phyloP scores from a whole-genome alignment of 352 stramenopile species.

The Phytophthora europaea region DNA sequence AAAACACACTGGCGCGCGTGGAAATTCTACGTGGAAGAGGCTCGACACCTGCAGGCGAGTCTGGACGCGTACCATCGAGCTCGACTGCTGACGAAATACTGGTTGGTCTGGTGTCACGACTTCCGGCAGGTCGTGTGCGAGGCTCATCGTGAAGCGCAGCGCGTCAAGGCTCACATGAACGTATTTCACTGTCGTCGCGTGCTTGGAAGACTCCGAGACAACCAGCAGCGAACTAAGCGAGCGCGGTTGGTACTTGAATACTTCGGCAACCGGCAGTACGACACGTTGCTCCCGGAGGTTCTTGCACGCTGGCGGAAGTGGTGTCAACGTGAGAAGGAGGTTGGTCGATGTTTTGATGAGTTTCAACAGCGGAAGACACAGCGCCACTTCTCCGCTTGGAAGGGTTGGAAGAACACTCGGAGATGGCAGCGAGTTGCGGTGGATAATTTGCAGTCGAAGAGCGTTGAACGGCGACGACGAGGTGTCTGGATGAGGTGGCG shows the following conservation, averaged over 20 bases:
- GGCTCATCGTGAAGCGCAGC: neutral
- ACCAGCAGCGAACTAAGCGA: conserved; percentile 36
- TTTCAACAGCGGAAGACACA: conserved; percentile 8
- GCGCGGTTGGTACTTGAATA: conserved; percentile 49
- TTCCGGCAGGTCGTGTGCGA: conserved; percentile 31
- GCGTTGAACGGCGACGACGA: conserved; percentile 1
- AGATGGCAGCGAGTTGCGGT: conserved; percentile 32
- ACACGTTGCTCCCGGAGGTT: conserved; percentile 36
- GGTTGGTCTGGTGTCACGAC: conserved; percentile 69
- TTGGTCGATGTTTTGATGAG: conserved; percentile 6
- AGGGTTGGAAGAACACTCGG: conserved; percentile 2
- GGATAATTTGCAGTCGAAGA: conserved; percentile 14
- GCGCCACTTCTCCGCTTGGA: conserved; percentile 28
- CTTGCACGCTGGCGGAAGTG: conserved; percentile 29
- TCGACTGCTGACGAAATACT: conserved; percentile 67
- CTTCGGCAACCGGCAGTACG: conserved; percentile 43
- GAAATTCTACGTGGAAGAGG: conserved; percentile 45
- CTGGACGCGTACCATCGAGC: conserved; percentile 58
- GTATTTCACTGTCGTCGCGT: conserved; percentile 28
- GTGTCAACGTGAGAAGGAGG: conserved; percentile 15
- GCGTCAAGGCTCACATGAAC: conserved; percentile 12
- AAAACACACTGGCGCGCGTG: conserved; percentile 62
- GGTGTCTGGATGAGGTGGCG: conserved; percentile 38
- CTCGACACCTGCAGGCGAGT: conserved; percentile 56
- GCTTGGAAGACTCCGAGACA: conserved; percentile 1